A percentile compares a stretch with the other conserved stretches of the same genome.
Conservation (phyloP, 495 filamentous ascomycete species). For the Trichoderma erinaceum region DNA sequence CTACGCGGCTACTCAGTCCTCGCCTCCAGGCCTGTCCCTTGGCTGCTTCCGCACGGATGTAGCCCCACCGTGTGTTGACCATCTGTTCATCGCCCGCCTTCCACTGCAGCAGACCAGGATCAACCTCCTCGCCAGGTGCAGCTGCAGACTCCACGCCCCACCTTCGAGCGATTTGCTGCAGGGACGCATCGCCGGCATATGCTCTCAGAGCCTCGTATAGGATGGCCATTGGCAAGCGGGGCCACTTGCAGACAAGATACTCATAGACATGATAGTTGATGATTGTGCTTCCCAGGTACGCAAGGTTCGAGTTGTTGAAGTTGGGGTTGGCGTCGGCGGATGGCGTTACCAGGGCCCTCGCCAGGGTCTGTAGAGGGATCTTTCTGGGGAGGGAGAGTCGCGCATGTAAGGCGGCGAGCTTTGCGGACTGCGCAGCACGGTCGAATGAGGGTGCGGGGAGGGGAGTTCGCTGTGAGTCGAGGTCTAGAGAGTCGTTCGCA, state of each 20-base stretch:
- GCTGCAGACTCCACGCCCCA: slow-evolving; percentile 89
- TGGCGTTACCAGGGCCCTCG: slow-evolving; percentile 74
- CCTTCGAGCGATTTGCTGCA: slow-evolving; percentile 62
- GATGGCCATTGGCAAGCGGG: slow-evolving; percentile 78
- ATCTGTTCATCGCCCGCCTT: slow-evolving; percentile 40
- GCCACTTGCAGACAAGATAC: slow-evolving; percentile 77
- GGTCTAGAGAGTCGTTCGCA: slow-evolving; percentile 9
- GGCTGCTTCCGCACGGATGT: slow-evolving; percentile 32
- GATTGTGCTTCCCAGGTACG: slow-evolving; percentile 73
- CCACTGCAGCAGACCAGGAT: slow-evolving; percentile 89
- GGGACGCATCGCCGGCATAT: slow-evolving; percentile 65
- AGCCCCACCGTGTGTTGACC: slow-evolving; percentile 33
- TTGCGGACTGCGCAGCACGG: slow-evolving; percentile 68
- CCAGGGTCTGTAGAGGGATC: slow-evolving; percentile 79
- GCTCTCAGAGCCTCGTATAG: slow-evolving; percentile 77
- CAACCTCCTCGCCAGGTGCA: slow-evolving; percentile 80
- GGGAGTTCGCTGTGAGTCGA: slow-evolving; percentile 16
- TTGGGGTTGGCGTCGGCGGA: slow-evolving; percentile 68
- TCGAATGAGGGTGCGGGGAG: slow-evolving; percentile 61
- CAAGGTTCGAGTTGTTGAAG: slow-evolving; percentile 57
- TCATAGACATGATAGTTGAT: slow-evolving; percentile 83
- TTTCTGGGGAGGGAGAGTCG: slow-evolving; percentile 76
- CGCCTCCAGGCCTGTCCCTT: slow-evolving; percentile 51
- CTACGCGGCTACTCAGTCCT: slow-evolving; percentile 61
- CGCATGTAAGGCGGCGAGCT: slow-evolving; percentile 88